Evolutionary conservation across 2,329 filamentous ascomycete species (phyloP), one percentile per base, ranked within the genome.

Genomic region (Didymella lethalis): DNA sequence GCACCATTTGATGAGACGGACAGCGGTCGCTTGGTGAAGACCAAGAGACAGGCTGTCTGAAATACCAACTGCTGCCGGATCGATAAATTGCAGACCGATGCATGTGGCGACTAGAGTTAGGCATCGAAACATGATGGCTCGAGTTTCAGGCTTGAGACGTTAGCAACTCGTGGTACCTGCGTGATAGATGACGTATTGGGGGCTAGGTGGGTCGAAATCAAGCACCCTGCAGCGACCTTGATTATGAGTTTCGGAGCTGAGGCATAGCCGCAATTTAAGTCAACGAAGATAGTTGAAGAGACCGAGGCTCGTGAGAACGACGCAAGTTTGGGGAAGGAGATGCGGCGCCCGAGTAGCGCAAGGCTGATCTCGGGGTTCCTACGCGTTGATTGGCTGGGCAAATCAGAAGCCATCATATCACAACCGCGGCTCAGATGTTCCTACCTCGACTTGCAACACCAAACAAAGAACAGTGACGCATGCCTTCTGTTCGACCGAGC

Each of bases 401-500:
- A 58, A 58, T 55, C 48, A 58, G 56, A 52, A 54, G 56, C 55
- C 38, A 54, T 55, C 52, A 51, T 32, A 54, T 55, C 52, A 51
- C 45, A 32, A 41, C 50, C 41, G 36, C 26, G 26, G 36, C 49
- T 25, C 49, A 20, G 53, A 36, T 3, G 41, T 16, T 54, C 23
- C 28, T 54, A 44, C 46, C 26, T 20, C 26, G 1, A 59, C 8
- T 16, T n/a, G 20, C 25, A 25, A 25, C 4, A 16, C 25, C 41
- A 44, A 28, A 44, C 18, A 18, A 46, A 50, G 20, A 41, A 48
- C 25, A 48, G 52, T 59, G 61, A 66, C 69, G 68, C 62, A 76
- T 75, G 76, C 64, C 71, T 63, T 54, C 62, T 59, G 69, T 75
- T 65, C 71, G 68, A 64, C 55, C 61, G 48, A 41, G 60, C 59